Evolutionary conservation across 495 filamentous ascomycete species (phyloP), one percentile per base, ranked within the genome.

Genomic region (Rhizodiscina lignyota): DNA sequence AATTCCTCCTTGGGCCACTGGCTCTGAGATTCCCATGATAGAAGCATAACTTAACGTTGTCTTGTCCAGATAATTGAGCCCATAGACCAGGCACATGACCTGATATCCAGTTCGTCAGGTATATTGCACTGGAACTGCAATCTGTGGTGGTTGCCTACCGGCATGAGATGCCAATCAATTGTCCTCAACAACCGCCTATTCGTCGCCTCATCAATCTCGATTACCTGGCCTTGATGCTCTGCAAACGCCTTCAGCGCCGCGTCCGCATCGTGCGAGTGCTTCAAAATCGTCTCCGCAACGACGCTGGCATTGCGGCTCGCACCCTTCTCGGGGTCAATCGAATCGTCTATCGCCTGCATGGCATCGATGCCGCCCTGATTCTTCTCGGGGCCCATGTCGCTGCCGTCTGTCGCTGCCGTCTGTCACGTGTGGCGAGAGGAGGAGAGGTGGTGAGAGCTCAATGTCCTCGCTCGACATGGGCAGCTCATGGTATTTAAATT

Each of bases 201-300:
- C 3, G 67, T 71, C 23, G 56, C 54, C 38, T 63, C 69, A 24
- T 68, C 67, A n/a, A 76, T 47, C 18, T 60, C 49, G 23, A 73
- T 54, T 0, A 55, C 30, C 41, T 70, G 60, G 2, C 67, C 67
- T 1, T 55, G 49, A 13, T 62, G 50, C 10, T 55, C 55, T 4
- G 57, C 56, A 39, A 75, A 62, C 8, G 64, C 70, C 31, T 71
- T 70, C 53, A 75, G 51, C 5, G 71, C 71, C 36, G 70, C 69
- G 42, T 76, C 71, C 17, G 64, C 70, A 60, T 73, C 66, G 30
- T 71, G 61, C 0, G 63, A 53, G 48, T 72, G 68, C 38, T 66
- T 61, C 33, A 65, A 45, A 6, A 71, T 44, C 1, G 41, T 36
- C 22, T 44, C 47, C 3, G 42, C 35, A 1, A 52, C 56, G 1